Evolutionary conservation across 2,329 filamentous ascomycete species (phyloP), one percentile per base, ranked within the genome.

Genomic region (Pseudocercospora macadamiae): DNA sequence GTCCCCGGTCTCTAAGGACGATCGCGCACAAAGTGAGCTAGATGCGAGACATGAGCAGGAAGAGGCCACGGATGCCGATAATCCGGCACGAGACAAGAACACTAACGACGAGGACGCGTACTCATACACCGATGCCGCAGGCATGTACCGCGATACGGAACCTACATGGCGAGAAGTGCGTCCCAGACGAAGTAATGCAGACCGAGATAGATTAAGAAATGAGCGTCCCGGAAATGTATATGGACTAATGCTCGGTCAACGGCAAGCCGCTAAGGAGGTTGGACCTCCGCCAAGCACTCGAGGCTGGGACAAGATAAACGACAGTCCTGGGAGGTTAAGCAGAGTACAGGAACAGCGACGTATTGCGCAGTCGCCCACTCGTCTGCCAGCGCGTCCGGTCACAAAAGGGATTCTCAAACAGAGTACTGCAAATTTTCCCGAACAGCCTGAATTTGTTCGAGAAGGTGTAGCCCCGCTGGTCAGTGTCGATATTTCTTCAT

Each of bases 401-500:
- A 51, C 90, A 64, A 95, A 89, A 74, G 88, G 92, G 14, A 97
- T 97, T 57, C 80, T 97, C 42, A 95, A 96, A 74, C 83, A 85
- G 55, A 93, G 93, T 0, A 91, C 86, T 14, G 82, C 83, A 23
- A 89, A 89, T 68, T 97, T 97, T 69, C 93, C 93, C 0, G 93
- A 97, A 70, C 89, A 96, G 62, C 85, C 86, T 0, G 88, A 92
- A 65, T 89, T 91, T 0, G 82, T 96, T 32, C 85, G 93, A 18
- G 93, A 97, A 73, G 93, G 93, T 14, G 93, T 96, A 4, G 92
- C 93, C 1, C 93, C 93, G n/a, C 85, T 96, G 71, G 96, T 28
- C 7, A 8, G 12, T 14, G 2, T 26, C 7, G 5, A 19, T 16
- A 47, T 14, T 10, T 19, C 42, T 44, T 47, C 26, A 47, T 18